A percentile compares a stretch with the other conserved stretches of the same genome.
phyloP scores from a whole-genome alignment of 371 early-diverging fungal genomes.

The Mortierella sp. region DNA sequence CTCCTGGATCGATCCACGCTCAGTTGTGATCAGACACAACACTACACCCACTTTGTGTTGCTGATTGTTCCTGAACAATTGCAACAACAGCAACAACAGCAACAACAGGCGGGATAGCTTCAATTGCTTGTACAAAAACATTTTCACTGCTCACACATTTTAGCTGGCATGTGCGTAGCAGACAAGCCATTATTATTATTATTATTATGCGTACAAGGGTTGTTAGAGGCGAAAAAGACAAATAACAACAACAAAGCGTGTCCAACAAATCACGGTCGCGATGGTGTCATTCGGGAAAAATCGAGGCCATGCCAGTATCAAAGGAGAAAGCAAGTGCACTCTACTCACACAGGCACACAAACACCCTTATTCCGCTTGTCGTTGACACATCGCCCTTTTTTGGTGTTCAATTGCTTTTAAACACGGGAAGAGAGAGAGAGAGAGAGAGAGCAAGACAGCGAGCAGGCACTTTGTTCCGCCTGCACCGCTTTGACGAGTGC shows the following conservation, averaged over 20 bases:
- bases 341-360: not conserved
- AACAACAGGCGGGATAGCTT: not conserved
- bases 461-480: not conserved
- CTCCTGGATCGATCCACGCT: not conserved
- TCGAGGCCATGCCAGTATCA: slow-evolving; percentile 36
- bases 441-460: not conserved
- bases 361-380: not conserved
- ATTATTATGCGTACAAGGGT: no score
- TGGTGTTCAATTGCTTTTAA: not conserved
- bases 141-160: not conserved
- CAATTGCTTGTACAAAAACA: not conserved
- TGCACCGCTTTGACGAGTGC: not conserved
- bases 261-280: not conserved
- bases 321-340: not conserved
- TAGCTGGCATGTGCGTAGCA: not conserved
- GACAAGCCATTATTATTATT: no score
- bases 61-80: not conserved
- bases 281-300: slow-evolving; percentile 51
- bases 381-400: not conserved
- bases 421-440: not conserved
- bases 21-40: not conserved
- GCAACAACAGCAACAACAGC: not conserved
- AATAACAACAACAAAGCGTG: not conserved
- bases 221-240: not conserved
- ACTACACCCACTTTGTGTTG: not conserved